phyloP scores from a whole-genome alignment of 2,329 filamentous ascomycete species.

The Scedosporium dehoogii region DNA sequence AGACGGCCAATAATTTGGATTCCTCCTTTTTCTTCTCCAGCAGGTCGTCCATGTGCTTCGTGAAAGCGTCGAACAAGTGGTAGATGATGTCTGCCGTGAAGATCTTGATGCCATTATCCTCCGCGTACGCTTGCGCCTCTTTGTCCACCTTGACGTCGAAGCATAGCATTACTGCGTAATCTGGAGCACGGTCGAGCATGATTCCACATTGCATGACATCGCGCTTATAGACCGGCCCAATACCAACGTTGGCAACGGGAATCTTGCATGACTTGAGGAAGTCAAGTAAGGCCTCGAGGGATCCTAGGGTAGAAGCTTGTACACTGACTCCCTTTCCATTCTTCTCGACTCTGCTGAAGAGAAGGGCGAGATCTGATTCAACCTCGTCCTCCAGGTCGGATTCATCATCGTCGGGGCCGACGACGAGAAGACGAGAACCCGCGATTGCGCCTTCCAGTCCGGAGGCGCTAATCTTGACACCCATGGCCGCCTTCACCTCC shows the following conservation, averaged over 20 bases:
- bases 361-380: constrained; percentile 82
- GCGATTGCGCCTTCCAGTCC: constrained; percentile 94
- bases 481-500: constrained; percentile 93
- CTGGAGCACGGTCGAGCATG: constrained; percentile 92
- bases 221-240: constrained; percentile 95
- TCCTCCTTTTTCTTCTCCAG: constrained; percentile 92
- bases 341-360: constrained; percentile 86
- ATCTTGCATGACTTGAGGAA: constrained; percentile 96
- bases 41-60: constrained; percentile 81
- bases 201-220: constrained; percentile 92
- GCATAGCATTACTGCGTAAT: constrained; percentile 98
- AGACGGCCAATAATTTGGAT: constrained; percentile 88
- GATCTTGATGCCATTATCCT: constrained; percentile 91
- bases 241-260: constrained; percentile 92
- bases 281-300: constrained; percentile 88
- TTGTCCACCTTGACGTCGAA: constrained; percentile 99
- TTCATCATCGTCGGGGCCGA: constrained; percentile 91
- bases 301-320: constrained; percentile 94
- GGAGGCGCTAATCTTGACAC: constrained; percentile 97
- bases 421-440: constrained; percentile 86
- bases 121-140: constrained; percentile 81
- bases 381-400: constrained; percentile 95
- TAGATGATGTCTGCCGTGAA: constrained; percentile 99
- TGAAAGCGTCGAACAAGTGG: constrained; percentile 95
- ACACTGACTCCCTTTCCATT: constrained; percentile 91